Evolutionary conservation across 225 moss, liverwort and hornwort species (phyloP), one percentile per base, ranked within the genome.

Genomic region (Pleurozium schreberi): DNA sequence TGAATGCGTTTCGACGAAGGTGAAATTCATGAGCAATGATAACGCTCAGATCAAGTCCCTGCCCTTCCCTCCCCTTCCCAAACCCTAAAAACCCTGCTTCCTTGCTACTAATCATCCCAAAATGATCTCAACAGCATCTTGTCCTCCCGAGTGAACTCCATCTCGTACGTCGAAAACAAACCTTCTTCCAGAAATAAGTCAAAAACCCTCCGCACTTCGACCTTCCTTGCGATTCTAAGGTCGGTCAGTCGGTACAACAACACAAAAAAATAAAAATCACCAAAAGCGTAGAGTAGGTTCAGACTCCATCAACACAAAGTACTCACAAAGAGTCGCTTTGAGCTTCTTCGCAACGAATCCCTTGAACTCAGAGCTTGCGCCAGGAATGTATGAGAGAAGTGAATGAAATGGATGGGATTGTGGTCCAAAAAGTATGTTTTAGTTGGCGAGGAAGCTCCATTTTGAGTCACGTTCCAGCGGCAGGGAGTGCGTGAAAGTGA

Each of bases 81-180:
- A 88, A 90, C n/a, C 90, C 92, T 85, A 66, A 90, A 88, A 90
- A 83, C 92, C 88, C 92, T 62, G 75, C 57, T 79, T 86, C 71
- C 73, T 68, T 36, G 70, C 38, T 40, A 83, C 52, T 52, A 91
- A 83, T 78, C 77, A 49, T 67, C 83, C 63, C 74, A 18, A 55
- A 33, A 49, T 38, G 49, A 31, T 55, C 84, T 47, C 36, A 79
- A 64, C 57, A 59, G 6, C 47, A 45, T 77, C 61, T 77, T 38
- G 33, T 38, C 45, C 17, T 78, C 68, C 68, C 34, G 15, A 43
- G 50, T 7, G 14, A 82, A 61, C 31, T 68, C 70, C 78, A 86
- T 70, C 78, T 82, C 69, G 16, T 58, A 73, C 52, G 36, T 20
- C 16, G n/a, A 59, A 53, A 27, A 13, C 18, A 26, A 81, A 6